Conservation (phyloP, 1,139 yeast genomes). For the Candida tropicalis region DNA sequence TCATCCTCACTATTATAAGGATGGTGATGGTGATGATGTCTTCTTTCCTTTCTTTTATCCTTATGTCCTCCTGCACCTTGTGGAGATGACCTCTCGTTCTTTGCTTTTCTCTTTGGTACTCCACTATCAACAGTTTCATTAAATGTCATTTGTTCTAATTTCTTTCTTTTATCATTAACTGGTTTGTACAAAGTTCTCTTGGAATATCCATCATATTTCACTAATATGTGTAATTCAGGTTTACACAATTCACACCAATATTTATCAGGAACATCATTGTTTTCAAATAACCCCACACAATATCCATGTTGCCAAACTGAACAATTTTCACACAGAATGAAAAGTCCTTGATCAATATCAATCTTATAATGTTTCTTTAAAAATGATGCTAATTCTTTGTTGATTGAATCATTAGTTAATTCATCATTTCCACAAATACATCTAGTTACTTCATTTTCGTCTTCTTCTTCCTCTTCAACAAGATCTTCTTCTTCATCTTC, state of each 20-base stretch:
- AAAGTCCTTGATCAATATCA: slow-evolving; percentile 74
- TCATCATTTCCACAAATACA: slow-evolving; percentile 87
- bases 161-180: slow-evolving; percentile 48
- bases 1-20: slow-evolving; percentile 26
- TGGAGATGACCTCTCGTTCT: not conserved
- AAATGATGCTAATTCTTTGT: slow-evolving; percentile 42
- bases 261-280: slow-evolving; percentile 82
- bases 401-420: slow-evolving; percentile 43
- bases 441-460: slow-evolving; percentile 77
- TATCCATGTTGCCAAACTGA: slow-evolving; percentile 97
- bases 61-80: slow-evolving; percentile 42
- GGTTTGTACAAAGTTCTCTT: slow-evolving; percentile 49
- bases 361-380: slow-evolving; percentile 58
- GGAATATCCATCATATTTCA: slow-evolving; percentile 29
- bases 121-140: slow-evolving; percentile 1
- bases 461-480: slow-evolving; percentile 35
- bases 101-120: not conserved
- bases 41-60: slow-evolving; percentile 80
- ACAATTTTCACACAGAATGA: slow-evolving; percentile 89
- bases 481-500: slow-evolving; percentile 20
- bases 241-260: slow-evolving; percentile 92
- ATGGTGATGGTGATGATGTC: slow-evolving; percentile 32
- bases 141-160: slow-evolving; percentile 35
- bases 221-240: slow-evolving; percentile 72
- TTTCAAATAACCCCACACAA: slow-evolving; percentile 81